A percentile compares a stretch with the other conserved stretches of the same genome.
phyloP scores from a whole-genome alignment of 2,329 filamentous ascomycete species.

The Didymella arachidicola region DNA sequence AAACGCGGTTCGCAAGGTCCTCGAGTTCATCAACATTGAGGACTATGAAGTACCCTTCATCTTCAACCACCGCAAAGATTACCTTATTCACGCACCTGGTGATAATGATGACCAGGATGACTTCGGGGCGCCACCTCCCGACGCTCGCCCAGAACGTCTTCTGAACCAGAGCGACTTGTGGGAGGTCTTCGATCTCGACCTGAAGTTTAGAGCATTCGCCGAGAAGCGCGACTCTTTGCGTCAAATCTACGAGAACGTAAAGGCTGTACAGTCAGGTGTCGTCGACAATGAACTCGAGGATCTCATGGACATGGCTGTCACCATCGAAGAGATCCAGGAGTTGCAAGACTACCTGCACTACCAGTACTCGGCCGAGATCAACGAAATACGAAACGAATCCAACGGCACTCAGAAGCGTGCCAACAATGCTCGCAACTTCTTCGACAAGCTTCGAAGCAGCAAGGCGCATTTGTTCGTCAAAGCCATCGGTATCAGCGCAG shows the following conservation, averaged over 20 bases:
- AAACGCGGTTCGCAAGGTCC: conserved; percentile 86
- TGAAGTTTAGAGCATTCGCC: conserved; percentile 91
- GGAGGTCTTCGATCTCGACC: conserved; percentile 92
- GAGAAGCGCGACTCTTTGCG: conserved; percentile 90
- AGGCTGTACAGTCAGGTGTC: conserved; percentile 63
- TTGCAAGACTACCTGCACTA: conserved; percentile 97
- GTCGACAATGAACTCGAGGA: conserved; percentile 80
- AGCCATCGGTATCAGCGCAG: conserved; percentile 88
- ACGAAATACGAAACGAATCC: conserved; percentile 73
- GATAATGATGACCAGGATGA: conserved; percentile 65
- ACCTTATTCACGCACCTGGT: conserved; percentile 87
- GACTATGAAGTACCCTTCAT: conserved; percentile 97
- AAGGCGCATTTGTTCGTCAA: conserved; percentile 83
- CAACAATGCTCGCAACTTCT: conserved; percentile 79
- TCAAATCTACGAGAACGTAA: conserved; percentile 77
- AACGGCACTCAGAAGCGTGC: conserved; percentile 79
- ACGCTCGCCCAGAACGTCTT: conserved; percentile 82
- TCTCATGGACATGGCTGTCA: conserved; percentile 79
- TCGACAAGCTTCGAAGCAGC: conserved; percentile 82
- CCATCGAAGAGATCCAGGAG: conserved; percentile 95
- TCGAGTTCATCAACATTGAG: conserved; percentile 94
- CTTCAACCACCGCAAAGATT: conserved; percentile 97
- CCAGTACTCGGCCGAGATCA: conserved; percentile 83
- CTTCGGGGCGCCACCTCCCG: conserved; percentile 73
- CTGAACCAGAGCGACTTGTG: conserved; percentile 92